Conservation (phyloP, 2,329 filamentous ascomycete species). For the Trichoderma aggressivum region DNA sequence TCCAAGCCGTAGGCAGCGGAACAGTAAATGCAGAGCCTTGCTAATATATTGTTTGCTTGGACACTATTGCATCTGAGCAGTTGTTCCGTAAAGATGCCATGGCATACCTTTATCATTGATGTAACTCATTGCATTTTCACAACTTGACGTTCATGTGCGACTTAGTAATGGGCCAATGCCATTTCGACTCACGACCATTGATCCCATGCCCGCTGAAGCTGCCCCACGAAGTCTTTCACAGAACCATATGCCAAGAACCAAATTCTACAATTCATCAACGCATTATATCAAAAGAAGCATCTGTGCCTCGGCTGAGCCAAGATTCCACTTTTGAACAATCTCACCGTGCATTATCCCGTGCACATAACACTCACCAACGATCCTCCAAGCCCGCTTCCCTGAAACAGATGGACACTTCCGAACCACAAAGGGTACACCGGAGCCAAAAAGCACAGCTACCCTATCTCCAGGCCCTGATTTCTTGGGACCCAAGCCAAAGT, state of each 20-base stretch:
- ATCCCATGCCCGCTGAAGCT: too few relatives aligned
- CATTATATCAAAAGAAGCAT: background rate
- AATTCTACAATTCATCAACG: too few relatives aligned
- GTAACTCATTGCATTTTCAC: too few relatives aligned
- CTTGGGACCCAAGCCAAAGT: background rate
- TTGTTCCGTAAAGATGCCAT: too few relatives aligned
- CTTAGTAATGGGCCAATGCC: too few relatives aligned
- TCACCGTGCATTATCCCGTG: constrained; percentile 8
- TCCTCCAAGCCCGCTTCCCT: background rate
- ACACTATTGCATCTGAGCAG: too few relatives aligned
- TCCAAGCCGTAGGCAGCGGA: background rate
- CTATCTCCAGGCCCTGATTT: background rate
- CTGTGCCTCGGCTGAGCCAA: background rate
- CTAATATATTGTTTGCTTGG: too few relatives aligned
- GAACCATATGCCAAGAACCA: too few relatives aligned
- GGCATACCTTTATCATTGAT: too few relatives aligned
- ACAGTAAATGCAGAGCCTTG: background rate
- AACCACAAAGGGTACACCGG: background rate
- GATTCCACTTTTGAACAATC: background rate
- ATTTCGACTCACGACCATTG: too few relatives aligned
- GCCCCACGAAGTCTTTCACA: too few relatives aligned
- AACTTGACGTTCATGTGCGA: too few relatives aligned
- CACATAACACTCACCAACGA: background rate
- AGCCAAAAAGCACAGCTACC: background rate
- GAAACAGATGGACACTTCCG: background rate